Percentiles rank a stretch among this genome's conserved stretches.
phyloP scores from a whole-genome alignment of 257 asterid genomes.

The Solanum tarapatanum region DNA sequence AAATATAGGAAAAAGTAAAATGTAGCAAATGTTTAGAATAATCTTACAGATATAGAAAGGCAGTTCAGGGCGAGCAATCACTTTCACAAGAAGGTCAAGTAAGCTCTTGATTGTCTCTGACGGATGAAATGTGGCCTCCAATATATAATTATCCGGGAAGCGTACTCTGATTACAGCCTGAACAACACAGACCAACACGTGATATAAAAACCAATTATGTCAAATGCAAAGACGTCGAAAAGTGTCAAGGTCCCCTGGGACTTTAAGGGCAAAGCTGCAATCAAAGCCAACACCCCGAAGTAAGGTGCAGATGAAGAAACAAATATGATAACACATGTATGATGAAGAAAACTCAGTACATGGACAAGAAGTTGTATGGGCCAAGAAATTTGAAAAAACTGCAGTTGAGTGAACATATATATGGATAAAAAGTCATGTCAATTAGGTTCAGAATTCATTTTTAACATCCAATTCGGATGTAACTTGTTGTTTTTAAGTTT shows the following conservation, averaged over 20 bases:
- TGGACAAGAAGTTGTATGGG: background rate
- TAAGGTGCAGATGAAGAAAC: background rate
- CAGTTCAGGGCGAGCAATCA: conserved; percentile 49
- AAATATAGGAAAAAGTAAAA: background rate
- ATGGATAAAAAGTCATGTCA: background rate
- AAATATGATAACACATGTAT: background rate
- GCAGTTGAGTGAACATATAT: background rate
- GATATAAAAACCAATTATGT: background rate
- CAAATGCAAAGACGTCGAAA: background rate
- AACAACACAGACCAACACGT: background rate
- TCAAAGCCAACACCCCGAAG: background rate
- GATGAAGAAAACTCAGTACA: background rate
- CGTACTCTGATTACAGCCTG: conserved; percentile 87
- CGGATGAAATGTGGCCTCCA: conserved; percentile 81
- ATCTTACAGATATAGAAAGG: conserved; percentile 78
- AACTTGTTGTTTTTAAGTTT: background rate
- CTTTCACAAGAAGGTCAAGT: conserved; percentile 62
- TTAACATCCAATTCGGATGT: background rate
- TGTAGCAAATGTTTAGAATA: background rate
- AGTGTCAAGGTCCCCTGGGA: background rate
- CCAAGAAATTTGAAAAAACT: background rate
- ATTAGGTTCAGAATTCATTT: background rate
- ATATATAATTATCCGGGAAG: conserved; percentile 80
- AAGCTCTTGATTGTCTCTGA: conserved; percentile 77
- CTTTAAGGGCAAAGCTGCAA: background rate